Evolutionary conservation across 129 eudicot species (phyloP).

Genomic region (Apium graveolens): DNA sequence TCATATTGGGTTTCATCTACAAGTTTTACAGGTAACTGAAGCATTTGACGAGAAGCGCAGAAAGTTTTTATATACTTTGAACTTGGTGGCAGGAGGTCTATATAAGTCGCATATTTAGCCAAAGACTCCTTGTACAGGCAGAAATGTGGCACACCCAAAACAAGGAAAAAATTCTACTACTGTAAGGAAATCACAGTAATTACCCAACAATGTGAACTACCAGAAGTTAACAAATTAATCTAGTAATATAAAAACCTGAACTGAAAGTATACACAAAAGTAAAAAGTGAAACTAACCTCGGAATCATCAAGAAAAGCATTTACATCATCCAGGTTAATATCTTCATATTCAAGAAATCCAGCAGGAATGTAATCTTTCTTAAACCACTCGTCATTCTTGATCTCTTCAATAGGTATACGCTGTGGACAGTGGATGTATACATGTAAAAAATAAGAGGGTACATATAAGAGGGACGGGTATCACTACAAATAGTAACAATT

Average conservation of each 20-base stretch:
- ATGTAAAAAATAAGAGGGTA: not conserved
- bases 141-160: not conserved
- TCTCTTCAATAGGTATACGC: constrained; percentile 86
- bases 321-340: constrained; percentile 86
- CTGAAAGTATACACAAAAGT: not conserved
- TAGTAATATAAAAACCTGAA: not conserved
- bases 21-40: not conserved
- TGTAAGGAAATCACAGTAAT: not conserved
- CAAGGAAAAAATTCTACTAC: not conserved
- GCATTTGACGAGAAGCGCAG: not conserved
- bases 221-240: not conserved
- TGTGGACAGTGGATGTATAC: constrained; percentile 40
- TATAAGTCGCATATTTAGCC: not conserved
- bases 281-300: constrained; percentile 49
- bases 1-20: not conserved
- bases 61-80: not conserved
- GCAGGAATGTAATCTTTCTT: constrained; percentile 73
- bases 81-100: not conserved
- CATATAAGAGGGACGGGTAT: constrained; percentile 5
- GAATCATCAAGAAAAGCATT: constrained; percentile 94
- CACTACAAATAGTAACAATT: not conserved
- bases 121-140: not conserved
- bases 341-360: constrained; percentile 75
- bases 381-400: constrained; percentile 92
- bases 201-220: not conserved